Percentiles rank a stretch among this genome's conserved stretches.
Conservation (phyloP, 495 filamentous ascomycete species). For the Collariella sp. region DNA sequence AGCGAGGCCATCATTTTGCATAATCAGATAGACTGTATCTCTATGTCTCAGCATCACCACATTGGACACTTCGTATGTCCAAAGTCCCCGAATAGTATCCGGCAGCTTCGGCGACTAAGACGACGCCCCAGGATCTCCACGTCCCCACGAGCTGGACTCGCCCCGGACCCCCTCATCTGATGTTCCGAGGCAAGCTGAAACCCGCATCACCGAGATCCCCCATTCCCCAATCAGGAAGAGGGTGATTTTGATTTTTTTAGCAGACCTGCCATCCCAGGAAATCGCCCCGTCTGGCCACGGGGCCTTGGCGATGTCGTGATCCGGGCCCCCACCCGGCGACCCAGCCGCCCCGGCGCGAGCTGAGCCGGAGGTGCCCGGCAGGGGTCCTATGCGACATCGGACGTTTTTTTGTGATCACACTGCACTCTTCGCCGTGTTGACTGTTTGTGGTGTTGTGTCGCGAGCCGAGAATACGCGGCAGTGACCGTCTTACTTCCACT, state of each 20-base stretch:
- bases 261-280: not conserved
- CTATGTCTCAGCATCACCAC: not conserved
- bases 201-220: too few relatives aligned
- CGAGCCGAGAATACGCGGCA: too few relatives aligned
- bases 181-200: too few relatives aligned
- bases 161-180: too few relatives aligned
- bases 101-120: not conserved
- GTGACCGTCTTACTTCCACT: too few relatives aligned
- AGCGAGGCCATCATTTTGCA: not conserved
- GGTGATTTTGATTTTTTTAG: too few relatives aligned
- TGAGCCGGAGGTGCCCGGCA: not conserved
- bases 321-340: not conserved
- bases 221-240: too few relatives aligned
- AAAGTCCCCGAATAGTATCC: not conserved
- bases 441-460: too few relatives aligned
- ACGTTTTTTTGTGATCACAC: not conserved
- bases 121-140: too few relatives aligned
- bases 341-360: not conserved
- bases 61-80: not conserved
- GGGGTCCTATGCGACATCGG: slow-evolving; percentile 6
- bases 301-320: slow-evolving; percentile 1
- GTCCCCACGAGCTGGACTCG: too few relatives aligned
- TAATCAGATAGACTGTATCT: slow-evolving; percentile 1
- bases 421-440: too few relatives aligned
- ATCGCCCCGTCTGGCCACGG: not conserved